phyloP scores from a whole-genome alignment of 2,329 filamentous ascomycete species.

The Colletotrichum magnum region DNA sequence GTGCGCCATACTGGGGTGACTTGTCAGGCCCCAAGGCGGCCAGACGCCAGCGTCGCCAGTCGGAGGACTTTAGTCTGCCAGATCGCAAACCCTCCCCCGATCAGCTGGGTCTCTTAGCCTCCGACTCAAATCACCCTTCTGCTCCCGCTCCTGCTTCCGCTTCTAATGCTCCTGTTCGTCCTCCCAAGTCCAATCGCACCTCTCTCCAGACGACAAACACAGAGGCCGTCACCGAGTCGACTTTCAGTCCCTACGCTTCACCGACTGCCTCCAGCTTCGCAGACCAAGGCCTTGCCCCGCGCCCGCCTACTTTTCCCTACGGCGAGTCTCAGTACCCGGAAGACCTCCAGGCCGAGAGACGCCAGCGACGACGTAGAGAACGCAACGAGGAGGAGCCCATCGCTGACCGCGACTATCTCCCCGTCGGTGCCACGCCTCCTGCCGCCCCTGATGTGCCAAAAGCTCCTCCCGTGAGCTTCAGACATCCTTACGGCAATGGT shows the following conservation, averaged over 20 bases:
- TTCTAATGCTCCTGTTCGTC: conserved; percentile 8
- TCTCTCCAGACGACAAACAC: conserved; percentile 71
- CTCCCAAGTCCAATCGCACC: conserved; percentile 57
- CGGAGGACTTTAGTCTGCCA: conserved; percentile 39
- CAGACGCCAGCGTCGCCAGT: conserved; percentile 42
- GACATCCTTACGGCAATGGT: conserved; percentile 60
- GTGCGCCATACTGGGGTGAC: conserved; percentile 66
- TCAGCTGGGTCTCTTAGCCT: conserved; percentile 26
- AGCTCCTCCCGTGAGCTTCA: conserved; percentile 71
- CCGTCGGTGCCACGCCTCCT: conserved; percentile 56
- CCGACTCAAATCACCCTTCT: conserved; percentile 29
- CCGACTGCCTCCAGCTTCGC: conserved; percentile 66
- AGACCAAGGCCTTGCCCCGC: conserved; percentile 68
- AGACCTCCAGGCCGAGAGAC: conserved; percentile 59
- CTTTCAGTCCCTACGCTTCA: conserved; percentile 70
- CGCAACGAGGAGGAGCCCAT: conserved; percentile 47
- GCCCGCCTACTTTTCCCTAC: conserved; percentile 71
- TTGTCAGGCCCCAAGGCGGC: conserved; percentile 48
- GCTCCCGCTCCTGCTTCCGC: conserved; percentile 11
- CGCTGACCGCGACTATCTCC: conserved; percentile 52
- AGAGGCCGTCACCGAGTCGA: conserved; percentile 70
- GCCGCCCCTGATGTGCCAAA: conserved; percentile 73
- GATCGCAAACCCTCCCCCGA: conserved; percentile 43
- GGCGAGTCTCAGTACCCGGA: conserved; percentile 57
- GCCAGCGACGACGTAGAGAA: conserved; percentile 57